These are phyloP conservation scores for Linnemannia zychae DNA, from an alignment of 192 early-diverging fungal genomes.

Conservation along the genomic window DNA sequence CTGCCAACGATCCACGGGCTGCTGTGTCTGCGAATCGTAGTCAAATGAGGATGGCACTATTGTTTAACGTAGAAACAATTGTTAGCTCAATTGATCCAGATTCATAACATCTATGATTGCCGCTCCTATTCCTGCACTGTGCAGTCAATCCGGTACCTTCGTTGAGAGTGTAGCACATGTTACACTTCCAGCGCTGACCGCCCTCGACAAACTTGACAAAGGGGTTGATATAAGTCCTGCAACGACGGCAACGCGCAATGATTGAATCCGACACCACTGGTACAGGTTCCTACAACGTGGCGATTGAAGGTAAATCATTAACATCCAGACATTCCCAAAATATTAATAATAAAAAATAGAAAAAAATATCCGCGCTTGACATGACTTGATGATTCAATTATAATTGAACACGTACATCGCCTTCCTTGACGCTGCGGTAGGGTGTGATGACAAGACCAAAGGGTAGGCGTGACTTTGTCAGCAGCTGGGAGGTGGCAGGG, in stretches of 20 bases:
- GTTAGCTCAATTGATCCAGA: neutral
- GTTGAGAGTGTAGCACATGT: slow-evolving; percentile 88
- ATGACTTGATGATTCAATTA: neutral
- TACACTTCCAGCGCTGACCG: slow-evolving; percentile 96
- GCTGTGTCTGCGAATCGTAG: slow-evolving; percentile 82
- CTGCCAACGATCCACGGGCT: slow-evolving; percentile 86
- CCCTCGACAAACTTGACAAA: slow-evolving; percentile 96
- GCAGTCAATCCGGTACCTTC: slow-evolving; percentile 21
- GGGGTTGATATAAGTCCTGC: slow-evolving; percentile 97
- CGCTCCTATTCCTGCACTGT: neutral
- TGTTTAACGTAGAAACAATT: neutral
- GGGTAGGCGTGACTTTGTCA: slow-evolving; percentile 91
- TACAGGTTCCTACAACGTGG: slow-evolving; percentile 66
- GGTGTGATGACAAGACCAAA: slow-evolving; percentile 94
- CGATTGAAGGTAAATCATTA: neutral
- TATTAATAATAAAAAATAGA: neutral
- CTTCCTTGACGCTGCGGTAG: slow-evolving; percentile 78
- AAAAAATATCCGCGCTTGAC: neutral
- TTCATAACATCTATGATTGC: neutral
- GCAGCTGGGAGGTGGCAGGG: slow-evolving; percentile 83
- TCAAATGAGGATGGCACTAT: slow-evolving; percentile 81
- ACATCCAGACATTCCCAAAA: neutral
- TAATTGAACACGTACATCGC: slow-evolving; percentile 60
- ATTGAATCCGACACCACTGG: slow-evolving; percentile 90
- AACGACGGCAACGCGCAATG: slow-evolving; percentile 95